These are phyloP conservation scores for Verticillium dahliae DNA, from an alignment of 2,329 filamentous ascomycete genomes.

Conservation along the genomic window DNA sequence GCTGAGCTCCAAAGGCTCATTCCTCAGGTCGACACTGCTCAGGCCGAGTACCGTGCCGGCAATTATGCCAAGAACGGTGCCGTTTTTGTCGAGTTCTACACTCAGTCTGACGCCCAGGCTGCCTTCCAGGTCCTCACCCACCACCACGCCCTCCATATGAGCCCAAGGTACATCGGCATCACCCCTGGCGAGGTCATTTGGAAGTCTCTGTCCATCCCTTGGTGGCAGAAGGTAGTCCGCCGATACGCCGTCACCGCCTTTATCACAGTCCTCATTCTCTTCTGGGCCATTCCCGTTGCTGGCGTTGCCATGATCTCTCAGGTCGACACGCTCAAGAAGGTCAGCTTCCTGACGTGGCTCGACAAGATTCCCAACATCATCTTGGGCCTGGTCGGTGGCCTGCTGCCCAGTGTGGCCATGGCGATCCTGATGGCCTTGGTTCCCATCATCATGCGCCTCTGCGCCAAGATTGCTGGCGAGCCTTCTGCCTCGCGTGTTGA, in stretches of 20 bases:
- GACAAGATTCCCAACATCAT: slow-evolving; percentile 62
- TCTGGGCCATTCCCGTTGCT: slow-evolving; percentile 74
- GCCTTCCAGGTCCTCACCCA: slow-evolving; percentile 84
- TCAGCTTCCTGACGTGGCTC: slow-evolving; percentile 68
- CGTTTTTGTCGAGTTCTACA: slow-evolving; percentile 86
- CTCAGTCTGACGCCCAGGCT: slow-evolving; percentile 75
- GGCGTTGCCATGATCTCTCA: slow-evolving; percentile 84
- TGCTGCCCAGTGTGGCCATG: slow-evolving; percentile 73
- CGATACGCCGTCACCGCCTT: slow-evolving; percentile 64
- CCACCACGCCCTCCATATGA: slow-evolving; percentile 81
- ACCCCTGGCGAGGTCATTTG: slow-evolving; percentile 81
- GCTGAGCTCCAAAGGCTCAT: slow-evolving; percentile 64
- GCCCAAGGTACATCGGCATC: slow-evolving; percentile 77
- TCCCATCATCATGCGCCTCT: slow-evolving; percentile 69
- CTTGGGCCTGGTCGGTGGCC: slow-evolving; percentile 75
- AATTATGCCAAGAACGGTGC: slow-evolving; percentile 62
- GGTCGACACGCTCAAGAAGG: slow-evolving; percentile 59
- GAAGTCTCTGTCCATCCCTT: slow-evolving; percentile 74
- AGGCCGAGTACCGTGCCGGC: slow-evolving; percentile 59
- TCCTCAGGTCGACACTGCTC: slow-evolving; percentile 60
- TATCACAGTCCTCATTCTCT: slow-evolving; percentile 72
- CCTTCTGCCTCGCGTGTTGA: slow-evolving; percentile 77
- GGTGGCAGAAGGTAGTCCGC: slow-evolving; percentile 79
- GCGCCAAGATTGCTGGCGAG: slow-evolving; percentile 74
- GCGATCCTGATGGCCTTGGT: slow-evolving; percentile 82